Base-by-base conservation (phyloP, 1,139 yeast genomes). In the Spathaspora sp. region DNA sequence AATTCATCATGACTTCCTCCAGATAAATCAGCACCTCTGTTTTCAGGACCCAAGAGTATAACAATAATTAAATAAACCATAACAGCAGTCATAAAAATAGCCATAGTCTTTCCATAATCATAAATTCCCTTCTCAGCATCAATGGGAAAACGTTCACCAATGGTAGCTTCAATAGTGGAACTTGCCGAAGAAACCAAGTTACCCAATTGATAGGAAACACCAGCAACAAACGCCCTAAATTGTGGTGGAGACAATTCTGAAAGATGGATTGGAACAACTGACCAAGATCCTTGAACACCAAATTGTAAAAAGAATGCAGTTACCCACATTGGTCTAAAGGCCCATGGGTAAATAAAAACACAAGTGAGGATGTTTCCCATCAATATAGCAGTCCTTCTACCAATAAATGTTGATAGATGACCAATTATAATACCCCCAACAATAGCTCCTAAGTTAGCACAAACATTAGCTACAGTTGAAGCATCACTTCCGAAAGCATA, bases 231-330 rank as follows among this genome's bases (percentile, higher is more conserved):
- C 2, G 91, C 74, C 62, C 87, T 77, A 67, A 83, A 84, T 54
- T 84, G 83, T 20, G 91, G 93, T 38, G 81, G 82, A n/a, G 93
- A 79, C 52, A 88, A 74, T 65, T 87, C 95, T 2, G 88, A 75
- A 44, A 87, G 71, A 63, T 86, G 89, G 52, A 86, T 80, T 46
- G 96, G 96, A 54, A 86, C 77, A 41, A 86, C 87, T 56, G 95
- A 95, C 90, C 95, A 89, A 15, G 89, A 86, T 53, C 96, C 96
- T 66, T 87, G 95, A 43, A 88, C 93, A 55, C 82, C 82, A 58
- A 84, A 81, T 65, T 89, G 96, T 56, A 88, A 67, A 70, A 85
- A 86, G 66, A 87, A 88, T 6, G 93, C 95, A 58, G 86, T 84
- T 53, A 86, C 78, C 31, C 82, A 88, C 31, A 64, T 56, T 50